Evolutionary conservation across 371 early-diverging fungal genomes (phyloP), one percentile per base, ranked within the genome.

Genomic region (Choanephora cucurbitarum): DNA sequence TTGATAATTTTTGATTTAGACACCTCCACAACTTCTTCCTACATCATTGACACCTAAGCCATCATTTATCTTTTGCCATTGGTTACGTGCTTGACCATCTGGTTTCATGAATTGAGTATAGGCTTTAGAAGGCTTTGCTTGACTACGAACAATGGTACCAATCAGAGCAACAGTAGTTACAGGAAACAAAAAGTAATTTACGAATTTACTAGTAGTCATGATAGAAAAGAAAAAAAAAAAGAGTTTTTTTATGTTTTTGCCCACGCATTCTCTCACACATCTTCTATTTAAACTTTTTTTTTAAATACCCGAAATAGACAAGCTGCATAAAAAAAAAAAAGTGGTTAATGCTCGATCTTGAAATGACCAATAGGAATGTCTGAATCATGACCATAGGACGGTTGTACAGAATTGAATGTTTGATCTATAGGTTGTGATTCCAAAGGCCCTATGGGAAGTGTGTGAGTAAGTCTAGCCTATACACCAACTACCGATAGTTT

Each of bases 21-120:
- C 65, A 51, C 78, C 78, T 49, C 78, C 78, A 55, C 75, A 57
- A 42, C 75, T 75, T 46, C 79, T 73, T 32, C 75, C 72, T 19
- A 78, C 79, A 52, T 78, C 79, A 48, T 71, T 67, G 11, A 75
- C 70, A 47, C 75, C 73, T 41, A 75, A 45, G 19, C 79, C 79
- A 52, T 71, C 71, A 54, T 78, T 78, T 21, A 65, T 46, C 34
- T 66, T 60, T 48, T 57, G 61, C 79, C 79, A 78, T 52, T 67
- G 56, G 19, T 69, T 46, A 28, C 49, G 52, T 17, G 57, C 62
- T 54, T 68, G 57, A 14, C 69, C 69, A 34, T 65, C 53, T 7
- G 44, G 14, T 34, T 60, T 65, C 63, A 77, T 74, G 39, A 67
- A 59, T 19, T 67, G 55, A 21, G 68, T 69, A 17, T 73, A 62